Evolutionary conservation across 163 green algal species (phyloP), one percentile per base, ranked within the genome.

Genomic region (Trebouxiophyceae sp.): DNA sequence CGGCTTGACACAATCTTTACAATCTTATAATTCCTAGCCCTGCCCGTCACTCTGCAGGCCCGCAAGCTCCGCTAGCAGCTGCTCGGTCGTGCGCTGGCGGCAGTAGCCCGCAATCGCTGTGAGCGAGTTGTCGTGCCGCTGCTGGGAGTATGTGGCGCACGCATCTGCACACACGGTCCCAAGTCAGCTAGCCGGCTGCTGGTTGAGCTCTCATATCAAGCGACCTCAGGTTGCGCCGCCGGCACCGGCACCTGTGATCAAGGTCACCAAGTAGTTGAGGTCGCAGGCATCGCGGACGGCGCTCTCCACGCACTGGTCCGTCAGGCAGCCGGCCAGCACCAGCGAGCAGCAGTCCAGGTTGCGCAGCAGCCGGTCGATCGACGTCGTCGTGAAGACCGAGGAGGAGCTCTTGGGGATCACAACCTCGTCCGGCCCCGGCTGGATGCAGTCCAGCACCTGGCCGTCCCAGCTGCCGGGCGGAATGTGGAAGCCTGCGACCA

Each of bases 221-320:
- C 39, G 19, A 30, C 26, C 19, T 24, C 47, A 57, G 19, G 16
- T 12, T 12, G 23, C 47, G 19, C 19, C 26, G 47, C 39, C 12
- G 39, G 39, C 12, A 50, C 39, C 19, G 12, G 12, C 39, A 65
- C 67, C 72, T 64, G 68, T 67, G n/a, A 74, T 56, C 29, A 90
- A 63, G 19, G 82, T 91, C 6, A 91, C 82, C 1, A 84, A 60
- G 71, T 87, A 91, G 1, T 76, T 67, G 30, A 85, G 63, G 67
- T 91, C 85, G 29, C 77, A 86, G 0, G 80, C 85, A 56, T 92
- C 82, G 28, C 84, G 75, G 4, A 89, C 76, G 2, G 85, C 85
- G 56, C 86, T 77, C 19, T 84, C 80, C 46, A 91, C 85, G 26
- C 85, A 91, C 64, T 91, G 84, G 60, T 91, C 83, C 0, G 81